These are phyloP conservation scores for Metschnikowia cubensis DNA, from an alignment of 805 yeast species.

Conservation along the genomic window DNA sequence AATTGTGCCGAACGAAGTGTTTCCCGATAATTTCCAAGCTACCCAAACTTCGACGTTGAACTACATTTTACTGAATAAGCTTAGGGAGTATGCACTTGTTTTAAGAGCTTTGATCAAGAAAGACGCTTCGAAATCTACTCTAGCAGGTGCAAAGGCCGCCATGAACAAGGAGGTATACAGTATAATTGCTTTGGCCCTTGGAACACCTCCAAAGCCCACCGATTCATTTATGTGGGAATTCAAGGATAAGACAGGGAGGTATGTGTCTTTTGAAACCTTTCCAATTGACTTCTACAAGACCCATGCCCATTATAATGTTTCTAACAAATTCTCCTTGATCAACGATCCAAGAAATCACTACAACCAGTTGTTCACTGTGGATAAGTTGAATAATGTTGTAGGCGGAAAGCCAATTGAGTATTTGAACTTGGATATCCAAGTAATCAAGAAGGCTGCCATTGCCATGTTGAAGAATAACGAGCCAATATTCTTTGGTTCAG, in stretches of 20 bases:
- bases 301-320: constrained; percentile 49
- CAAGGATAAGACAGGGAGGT: constrained; percentile 65
- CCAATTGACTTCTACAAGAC: constrained; percentile 63
- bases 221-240: constrained; percentile 73
- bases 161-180: constrained; percentile 63
- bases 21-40: constrained; percentile 63
- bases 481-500: constrained; percentile 85
- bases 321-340: constrained; percentile 59
- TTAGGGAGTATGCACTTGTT: constrained; percentile 73
- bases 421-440: constrained; percentile 60
- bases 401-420: constrained; percentile 71
- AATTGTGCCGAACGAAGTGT: constrained; percentile 66
- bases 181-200: constrained; percentile 64
- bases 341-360: constrained; percentile 79
- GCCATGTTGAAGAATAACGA: constrained; percentile 66
- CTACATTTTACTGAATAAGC: constrained; percentile 58
- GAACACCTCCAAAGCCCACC: constrained; percentile 72
- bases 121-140: constrained; percentile 37
- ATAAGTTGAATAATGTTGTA: constrained; percentile 67
- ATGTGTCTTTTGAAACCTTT: constrained; percentile 49
- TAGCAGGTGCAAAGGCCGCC: constrained; percentile 30
- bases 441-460: constrained; percentile 58
- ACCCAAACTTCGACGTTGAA: constrained; percentile 56
- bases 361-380: constrained; percentile 62
- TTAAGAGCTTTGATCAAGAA: constrained; percentile 51